Conservation (phyloP, 495 filamentous ascomycete species). For the Hypoxylon fuscum region DNA sequence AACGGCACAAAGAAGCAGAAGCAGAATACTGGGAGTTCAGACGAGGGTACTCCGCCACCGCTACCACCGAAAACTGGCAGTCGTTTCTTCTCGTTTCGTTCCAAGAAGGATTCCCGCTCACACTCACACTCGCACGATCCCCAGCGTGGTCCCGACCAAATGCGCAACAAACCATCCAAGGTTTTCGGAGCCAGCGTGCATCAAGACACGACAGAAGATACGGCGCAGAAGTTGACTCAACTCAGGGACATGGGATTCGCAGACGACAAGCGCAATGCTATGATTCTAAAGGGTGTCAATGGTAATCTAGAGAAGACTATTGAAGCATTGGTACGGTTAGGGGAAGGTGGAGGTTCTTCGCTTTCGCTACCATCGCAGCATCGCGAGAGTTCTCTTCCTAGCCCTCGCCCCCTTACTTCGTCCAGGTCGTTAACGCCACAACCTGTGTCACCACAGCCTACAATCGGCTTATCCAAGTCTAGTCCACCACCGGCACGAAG, state of each 20-base stretch:
- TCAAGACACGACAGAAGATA: slow-evolving; percentile 50
- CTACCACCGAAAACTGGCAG: slow-evolving; percentile 84
- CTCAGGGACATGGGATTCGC: slow-evolving; percentile 92
- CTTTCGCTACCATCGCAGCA: slow-evolving; percentile 46
- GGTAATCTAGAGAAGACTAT: slow-evolving; percentile 87
- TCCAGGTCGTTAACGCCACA: slow-evolving; percentile 57
- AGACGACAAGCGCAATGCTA: slow-evolving; percentile 81
- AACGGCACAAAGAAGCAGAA: slow-evolving; percentile 48
- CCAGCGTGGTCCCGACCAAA: slow-evolving; percentile 42
- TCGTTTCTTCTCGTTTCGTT: slow-evolving; percentile 75
- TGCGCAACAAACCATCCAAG: slow-evolving; percentile 66
- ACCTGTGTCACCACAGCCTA: slow-evolving; percentile 32
- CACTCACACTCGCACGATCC: slow-evolving; percentile 33
- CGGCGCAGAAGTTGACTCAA: slow-evolving; percentile 74
- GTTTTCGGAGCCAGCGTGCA: slow-evolving; percentile 73
- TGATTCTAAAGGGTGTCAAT: slow-evolving; percentile 78
- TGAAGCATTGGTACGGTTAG: slow-evolving; percentile 81
- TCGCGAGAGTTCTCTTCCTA: slow-evolving; percentile 44
- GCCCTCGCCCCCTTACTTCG: slow-evolving; percentile 26
- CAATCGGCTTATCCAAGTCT: slow-evolving; percentile 39
- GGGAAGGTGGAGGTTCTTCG: slow-evolving; percentile 65
- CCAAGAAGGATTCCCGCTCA: slow-evolving; percentile 53
- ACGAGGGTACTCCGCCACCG: slow-evolving; percentile 73
- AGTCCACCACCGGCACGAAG: slow-evolving; percentile 44
- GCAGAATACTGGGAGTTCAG: slow-evolving; percentile 59